phyloP scores from a whole-genome alignment of 768 basidiomycete genomes.

The Rhizopogon vulgaris region DNA sequence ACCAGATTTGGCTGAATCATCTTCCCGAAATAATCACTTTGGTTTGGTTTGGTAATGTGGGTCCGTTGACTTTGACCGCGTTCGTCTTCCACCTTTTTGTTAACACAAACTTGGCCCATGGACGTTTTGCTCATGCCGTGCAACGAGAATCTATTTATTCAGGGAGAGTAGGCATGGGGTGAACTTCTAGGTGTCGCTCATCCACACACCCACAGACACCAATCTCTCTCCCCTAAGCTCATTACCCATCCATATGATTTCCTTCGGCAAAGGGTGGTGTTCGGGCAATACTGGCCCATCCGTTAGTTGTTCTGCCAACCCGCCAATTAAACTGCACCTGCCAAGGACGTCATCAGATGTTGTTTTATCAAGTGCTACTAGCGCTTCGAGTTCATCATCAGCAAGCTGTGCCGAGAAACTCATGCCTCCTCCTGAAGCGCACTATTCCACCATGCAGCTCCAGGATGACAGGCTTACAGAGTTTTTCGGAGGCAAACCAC shows the following conservation, averaged over 20 bases:
- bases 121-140: constrained; percentile 7
- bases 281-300: constrained; percentile 1
- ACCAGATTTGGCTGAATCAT: background rate
- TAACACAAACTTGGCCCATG: constrained; percentile 16
- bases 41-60: background rate
- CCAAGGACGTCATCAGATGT: constrained; percentile 17
- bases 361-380: constrained; percentile 10
- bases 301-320: constrained; percentile 9
- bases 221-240: background rate
- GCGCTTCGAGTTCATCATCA: constrained; percentile 6
- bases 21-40: background rate
- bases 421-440: constrained; percentile 12
- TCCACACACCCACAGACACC: background rate
- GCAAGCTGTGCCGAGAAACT: constrained; percentile 1
- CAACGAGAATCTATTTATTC: background rate
- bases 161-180: background rate
- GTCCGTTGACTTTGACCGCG: background rate
- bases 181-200: background rate
- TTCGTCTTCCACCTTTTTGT: constrained; percentile 19
- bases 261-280: constrained; percentile 8
- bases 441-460: constrained; percentile 20
- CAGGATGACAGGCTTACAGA: constrained; percentile 25
- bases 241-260: constrained; percentile 9
- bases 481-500: constrained; percentile 24
- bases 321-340: constrained; percentile 16